Evolutionary conservation across 2,329 filamentous ascomycete species (phyloP).

Genomic region (Calonectria montana): DNA sequence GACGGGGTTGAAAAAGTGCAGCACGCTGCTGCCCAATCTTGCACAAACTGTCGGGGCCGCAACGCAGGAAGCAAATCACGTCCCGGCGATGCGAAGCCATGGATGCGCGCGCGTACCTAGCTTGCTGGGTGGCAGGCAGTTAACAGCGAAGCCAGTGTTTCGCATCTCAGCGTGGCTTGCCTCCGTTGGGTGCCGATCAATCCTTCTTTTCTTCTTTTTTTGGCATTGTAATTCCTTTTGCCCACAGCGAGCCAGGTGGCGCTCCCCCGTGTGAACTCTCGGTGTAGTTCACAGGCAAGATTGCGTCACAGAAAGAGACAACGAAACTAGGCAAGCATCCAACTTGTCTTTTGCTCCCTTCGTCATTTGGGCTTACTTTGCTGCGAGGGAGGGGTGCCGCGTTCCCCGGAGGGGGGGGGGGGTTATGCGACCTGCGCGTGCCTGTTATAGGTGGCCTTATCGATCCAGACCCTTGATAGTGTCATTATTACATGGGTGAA

Average conservation of each 20-base stretch:
- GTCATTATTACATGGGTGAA: constrained; percentile 1
- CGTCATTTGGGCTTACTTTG: not conserved
- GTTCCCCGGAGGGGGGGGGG: not conserved
- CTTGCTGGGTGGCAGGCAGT: not conserved
- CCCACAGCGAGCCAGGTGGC: not conserved
- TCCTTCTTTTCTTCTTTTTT: not conserved
- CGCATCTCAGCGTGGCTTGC: constrained; percentile 7
- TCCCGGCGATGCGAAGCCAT: not conserved
- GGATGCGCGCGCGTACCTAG: not conserved
- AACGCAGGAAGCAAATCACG: constrained; percentile 2
- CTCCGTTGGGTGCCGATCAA: not conserved
- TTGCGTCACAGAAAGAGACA: not conserved
- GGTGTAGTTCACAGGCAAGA: too few relatives aligned
- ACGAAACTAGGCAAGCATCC: not conserved
- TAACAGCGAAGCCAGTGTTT: not conserved
- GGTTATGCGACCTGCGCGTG: not conserved
- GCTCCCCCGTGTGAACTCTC: not conserved
- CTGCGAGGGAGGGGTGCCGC: not conserved
- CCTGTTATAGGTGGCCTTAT: constrained; percentile 4
- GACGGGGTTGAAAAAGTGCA: not conserved
- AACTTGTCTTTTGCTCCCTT: not conserved
- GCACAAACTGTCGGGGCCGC: constrained; percentile 1
- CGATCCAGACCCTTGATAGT: not conserved
- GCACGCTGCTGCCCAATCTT: constrained; percentile 3
- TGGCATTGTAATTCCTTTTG: not conserved